Percentiles rank a stretch among this genome's conserved stretches.
These are phyloP conservation scores for Sequoiadendron giganteum DNA, from an alignment of 75 land plant genomes.

Conservation along the genomic window DNA sequence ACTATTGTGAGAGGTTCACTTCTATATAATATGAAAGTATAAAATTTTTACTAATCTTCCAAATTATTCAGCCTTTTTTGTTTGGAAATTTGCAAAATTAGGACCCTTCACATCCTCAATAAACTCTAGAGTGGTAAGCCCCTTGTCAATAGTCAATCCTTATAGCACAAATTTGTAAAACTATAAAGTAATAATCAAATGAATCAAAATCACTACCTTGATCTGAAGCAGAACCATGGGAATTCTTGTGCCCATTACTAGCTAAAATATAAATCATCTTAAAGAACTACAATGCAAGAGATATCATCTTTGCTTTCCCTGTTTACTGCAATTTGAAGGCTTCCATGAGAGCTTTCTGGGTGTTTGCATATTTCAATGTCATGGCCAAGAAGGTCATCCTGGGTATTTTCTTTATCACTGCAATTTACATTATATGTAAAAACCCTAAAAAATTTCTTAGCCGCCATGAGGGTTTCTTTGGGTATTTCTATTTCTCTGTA, in stretches of 20 bases:
- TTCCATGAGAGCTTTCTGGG: too few species aligned
- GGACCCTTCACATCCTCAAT: not conserved
- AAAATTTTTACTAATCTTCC: not conserved
- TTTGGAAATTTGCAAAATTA: not conserved
- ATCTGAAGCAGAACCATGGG: not conserved
- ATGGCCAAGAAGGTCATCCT: too few species aligned
- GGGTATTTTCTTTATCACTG: too few species aligned
- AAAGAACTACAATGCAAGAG: slow-evolving; percentile 80
- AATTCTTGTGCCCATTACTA: not conserved
- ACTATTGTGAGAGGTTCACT: not conserved
- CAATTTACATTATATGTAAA: too few species aligned
- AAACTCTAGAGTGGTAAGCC: not conserved
- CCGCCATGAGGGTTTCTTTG: too few species aligned
- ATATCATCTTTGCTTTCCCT: slow-evolving; percentile 83
- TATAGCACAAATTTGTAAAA: not conserved
- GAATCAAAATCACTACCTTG: not conserved
- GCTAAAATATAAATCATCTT: slow-evolving; percentile 2
- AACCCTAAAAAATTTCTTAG: too few species aligned
- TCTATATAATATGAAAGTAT: not conserved
- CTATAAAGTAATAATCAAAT: not conserved
- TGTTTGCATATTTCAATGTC: too few species aligned
- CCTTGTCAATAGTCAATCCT: not conserved
- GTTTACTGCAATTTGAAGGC: too few species aligned
- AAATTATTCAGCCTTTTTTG: not conserved
- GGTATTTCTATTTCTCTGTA: too few species aligned